A percentile compares a stretch with the other conserved stretches of the same genome.
phyloP scores from a whole-genome alignment of 2,329 filamentous ascomycete species.

The Chalara sp. region DNA sequence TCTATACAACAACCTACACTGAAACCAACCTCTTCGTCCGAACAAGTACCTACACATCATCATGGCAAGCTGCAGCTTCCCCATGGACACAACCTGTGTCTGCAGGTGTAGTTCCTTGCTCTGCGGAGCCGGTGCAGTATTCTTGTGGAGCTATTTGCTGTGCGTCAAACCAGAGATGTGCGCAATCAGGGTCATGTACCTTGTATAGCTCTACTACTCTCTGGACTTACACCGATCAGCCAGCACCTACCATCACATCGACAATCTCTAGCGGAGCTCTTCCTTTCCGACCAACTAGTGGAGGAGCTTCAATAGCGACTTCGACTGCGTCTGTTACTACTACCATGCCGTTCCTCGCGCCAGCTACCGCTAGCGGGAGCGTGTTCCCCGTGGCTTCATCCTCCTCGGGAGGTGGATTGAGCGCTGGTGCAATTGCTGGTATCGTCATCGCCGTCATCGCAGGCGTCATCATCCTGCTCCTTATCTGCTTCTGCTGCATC shows the following conservation, averaged over 20 bases:
- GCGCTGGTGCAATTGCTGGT: conserved; percentile 69
- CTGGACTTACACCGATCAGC: conserved; percentile 30
- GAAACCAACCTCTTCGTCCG: conserved; percentile 44
- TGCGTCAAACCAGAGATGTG: conserved; percentile 62
- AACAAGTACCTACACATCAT: conserved; percentile 52
- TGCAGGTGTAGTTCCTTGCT: conserved; percentile 29
- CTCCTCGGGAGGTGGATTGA: conserved; percentile 38
- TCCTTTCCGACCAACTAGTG: conserved; percentile 46
- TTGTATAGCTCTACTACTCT: conserved; percentile 8
- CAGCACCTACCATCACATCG: conserved; percentile 6
- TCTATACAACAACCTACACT: conserved; percentile 46
- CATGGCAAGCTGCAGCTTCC: conserved; percentile 27
- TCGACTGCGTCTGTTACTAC: conserved; percentile 43
- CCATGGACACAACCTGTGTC: conserved; percentile 13
- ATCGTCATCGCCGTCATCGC: conserved; percentile 70
- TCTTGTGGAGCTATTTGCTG: conserved; percentile 67
- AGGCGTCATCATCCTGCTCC: conserved; percentile 58
- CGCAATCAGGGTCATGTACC: conserved; percentile 20
- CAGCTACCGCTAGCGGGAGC: conserved; percentile 44
- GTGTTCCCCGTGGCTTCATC: conserved; percentile 14
- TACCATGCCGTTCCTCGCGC: conserved; percentile 41
- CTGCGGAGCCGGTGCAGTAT: conserved; percentile 46
- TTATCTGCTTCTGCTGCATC: conserved; percentile 71
- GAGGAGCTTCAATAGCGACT: conserved; percentile 40
- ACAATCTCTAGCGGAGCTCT: conserved; percentile 26